These are phyloP conservation scores for Ganoderma meredithae DNA, from an alignment of 1,284 basidiomycete genomes.

Conservation along the genomic window DNA sequence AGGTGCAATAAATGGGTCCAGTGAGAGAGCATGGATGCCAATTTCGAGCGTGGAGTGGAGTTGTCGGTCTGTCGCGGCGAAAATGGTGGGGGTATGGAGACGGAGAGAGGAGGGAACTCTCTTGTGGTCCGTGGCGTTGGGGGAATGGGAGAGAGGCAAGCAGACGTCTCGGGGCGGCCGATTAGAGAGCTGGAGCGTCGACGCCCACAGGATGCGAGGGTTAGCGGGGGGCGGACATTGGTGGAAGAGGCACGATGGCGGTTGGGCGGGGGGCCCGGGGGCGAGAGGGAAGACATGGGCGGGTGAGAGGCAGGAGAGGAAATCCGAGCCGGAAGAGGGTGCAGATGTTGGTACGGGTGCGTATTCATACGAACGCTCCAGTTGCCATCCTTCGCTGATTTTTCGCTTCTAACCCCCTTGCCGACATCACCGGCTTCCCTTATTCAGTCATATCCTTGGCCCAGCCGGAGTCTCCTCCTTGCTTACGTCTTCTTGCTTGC, in stretches of 20 bases:
- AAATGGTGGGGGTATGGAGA: constrained; percentile 51
- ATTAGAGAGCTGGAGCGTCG: constrained; percentile 53
- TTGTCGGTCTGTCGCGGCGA: constrained; percentile 18
- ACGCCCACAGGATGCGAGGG: constrained; percentile 61
- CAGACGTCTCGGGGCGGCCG: constrained; percentile 40
- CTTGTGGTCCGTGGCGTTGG: constrained; percentile 27
- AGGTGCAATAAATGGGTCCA: constrained; percentile 60
- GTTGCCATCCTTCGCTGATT: constrained; percentile 13
- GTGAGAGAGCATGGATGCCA: constrained; percentile 54
- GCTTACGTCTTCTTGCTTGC: constrained; percentile 29
- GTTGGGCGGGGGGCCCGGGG: constrained; percentile 46
- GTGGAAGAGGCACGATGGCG: constrained; percentile 69
- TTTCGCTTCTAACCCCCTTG: constrained; percentile 15
- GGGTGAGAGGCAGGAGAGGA: constrained; percentile 24
- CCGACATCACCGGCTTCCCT: constrained; percentile 18
- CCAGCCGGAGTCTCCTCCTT: constrained; percentile 18
- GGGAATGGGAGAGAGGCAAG: constrained; percentile 34
- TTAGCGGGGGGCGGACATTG: constrained; percentile 60
- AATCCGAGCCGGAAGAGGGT: constrained; percentile 3
- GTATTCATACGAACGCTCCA: constrained; percentile 23
- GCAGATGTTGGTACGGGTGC: constrained; percentile 16
- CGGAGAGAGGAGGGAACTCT: constrained; percentile 41
- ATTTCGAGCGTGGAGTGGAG: constrained; percentile 21
- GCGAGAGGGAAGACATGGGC: constrained; percentile 31
- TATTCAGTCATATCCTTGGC: constrained; percentile 23